phyloP scores from a whole-genome alignment of 495 filamentous ascomycete species.

The Diplogelasinospora grovesii region DNA sequence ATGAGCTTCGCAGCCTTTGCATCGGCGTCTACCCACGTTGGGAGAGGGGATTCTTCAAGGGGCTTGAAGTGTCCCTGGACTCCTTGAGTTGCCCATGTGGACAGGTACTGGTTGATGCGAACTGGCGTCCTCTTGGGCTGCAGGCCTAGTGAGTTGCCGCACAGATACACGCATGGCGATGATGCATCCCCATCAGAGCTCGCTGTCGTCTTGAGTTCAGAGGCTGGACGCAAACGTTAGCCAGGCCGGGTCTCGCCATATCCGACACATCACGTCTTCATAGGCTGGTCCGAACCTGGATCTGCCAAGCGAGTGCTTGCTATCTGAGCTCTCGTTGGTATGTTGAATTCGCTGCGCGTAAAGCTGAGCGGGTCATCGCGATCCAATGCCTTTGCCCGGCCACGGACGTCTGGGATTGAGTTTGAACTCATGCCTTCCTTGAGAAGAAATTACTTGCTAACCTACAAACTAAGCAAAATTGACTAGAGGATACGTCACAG shows the following conservation, averaged over 20 bases:
- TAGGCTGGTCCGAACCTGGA: constrained; percentile 19
- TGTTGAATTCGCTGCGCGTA: constrained; percentile 71
- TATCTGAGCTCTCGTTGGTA: constrained; percentile 74
- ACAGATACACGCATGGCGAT: constrained; percentile 67
- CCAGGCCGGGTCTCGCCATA: neutral
- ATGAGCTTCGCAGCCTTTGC: constrained; percentile 63
- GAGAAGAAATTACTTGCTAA: no score
- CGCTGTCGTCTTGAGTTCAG: neutral
- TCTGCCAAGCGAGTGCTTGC: constrained; percentile 54
- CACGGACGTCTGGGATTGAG: constrained; percentile 3
- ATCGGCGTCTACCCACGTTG: constrained; percentile 78
- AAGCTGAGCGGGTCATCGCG: constrained; percentile 57
- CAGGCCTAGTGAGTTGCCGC: constrained; percentile 92
- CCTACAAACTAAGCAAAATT: no score
- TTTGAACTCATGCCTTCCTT: constrained; percentile 13
- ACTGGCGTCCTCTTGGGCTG: constrained; percentile 68
- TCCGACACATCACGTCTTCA: neutral
- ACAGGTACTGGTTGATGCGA: constrained; percentile 71
- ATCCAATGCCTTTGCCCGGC: constrained; percentile 46
- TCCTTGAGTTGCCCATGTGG: constrained; percentile 87
- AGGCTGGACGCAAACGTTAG: constrained; percentile 11
- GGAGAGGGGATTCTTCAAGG: constrained; percentile 66
- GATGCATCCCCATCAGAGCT: neutral
- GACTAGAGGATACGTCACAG: no score
- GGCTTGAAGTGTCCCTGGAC: constrained; percentile 87